Evolutionary conservation across 129 eudicot species (phyloP).

Genomic region (Artemisia argyi): DNA sequence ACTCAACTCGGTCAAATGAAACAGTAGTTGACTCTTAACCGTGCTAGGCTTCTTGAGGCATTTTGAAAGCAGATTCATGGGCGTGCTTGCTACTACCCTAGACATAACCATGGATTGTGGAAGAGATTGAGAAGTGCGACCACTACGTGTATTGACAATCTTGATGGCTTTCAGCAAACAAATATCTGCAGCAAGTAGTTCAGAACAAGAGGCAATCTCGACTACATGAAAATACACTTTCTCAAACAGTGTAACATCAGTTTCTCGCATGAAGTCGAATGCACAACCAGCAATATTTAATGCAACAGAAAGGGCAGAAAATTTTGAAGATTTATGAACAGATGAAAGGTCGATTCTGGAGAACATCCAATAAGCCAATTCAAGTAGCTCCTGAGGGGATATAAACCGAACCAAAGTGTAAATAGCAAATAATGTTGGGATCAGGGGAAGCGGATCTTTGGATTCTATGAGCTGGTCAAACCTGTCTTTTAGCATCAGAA

Average conservation of each 20-base stretch:
- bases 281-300: constrained; percentile 64
- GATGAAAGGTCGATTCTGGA: constrained; percentile 37
- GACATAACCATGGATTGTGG: constrained; percentile 44
- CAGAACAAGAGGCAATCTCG: constrained; percentile 42
- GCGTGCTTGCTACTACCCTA: constrained; percentile 58
- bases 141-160: constrained; percentile 33
- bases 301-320: constrained; percentile 53
- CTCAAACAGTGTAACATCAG: constrained; percentile 56
- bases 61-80: constrained; percentile 49
- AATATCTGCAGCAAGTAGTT: constrained; percentile 57
- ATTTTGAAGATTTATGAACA: constrained; percentile 32
- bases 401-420: constrained; percentile 60
- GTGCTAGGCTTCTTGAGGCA: constrained; percentile 48
- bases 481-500: constrained; percentile 44
- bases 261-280: constrained; percentile 48
- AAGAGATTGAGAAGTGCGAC: constrained; percentile 35
- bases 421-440: constrained; percentile 60
- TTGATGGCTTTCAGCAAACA: constrained; percentile 78
- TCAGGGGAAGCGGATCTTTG: constrained; percentile 38
- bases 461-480: constrained; percentile 52
- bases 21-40: constrained; percentile 51
- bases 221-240: constrained; percentile 49
- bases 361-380: constrained; percentile 64
- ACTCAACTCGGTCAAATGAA: constrained; percentile 50
- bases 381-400: constrained; percentile 82